Conservation (phyloP, 1,139 yeast genomes). For the Suhomyces bribrorum region DNA sequence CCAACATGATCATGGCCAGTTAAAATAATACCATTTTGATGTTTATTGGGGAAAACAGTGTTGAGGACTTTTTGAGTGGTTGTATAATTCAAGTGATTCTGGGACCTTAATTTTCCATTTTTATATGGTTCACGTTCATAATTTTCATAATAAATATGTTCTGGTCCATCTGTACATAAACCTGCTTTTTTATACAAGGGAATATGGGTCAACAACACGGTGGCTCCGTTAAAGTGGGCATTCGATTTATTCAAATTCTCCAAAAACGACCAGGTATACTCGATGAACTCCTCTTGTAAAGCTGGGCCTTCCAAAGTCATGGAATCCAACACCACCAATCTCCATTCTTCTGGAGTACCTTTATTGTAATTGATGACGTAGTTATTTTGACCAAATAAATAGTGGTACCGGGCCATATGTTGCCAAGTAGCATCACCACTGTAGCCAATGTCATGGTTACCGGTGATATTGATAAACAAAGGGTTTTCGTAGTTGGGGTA, state of each 20-base stretch:
- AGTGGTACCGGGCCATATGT: conserved; percentile 76
- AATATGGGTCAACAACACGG: conserved; percentile 83
- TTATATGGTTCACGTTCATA: conserved; percentile 64
- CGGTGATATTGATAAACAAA: conserved; percentile 77
- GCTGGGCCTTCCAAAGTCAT: conserved; percentile 90
- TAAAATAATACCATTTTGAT: conserved; percentile 71
- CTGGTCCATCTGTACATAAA: conserved; percentile 84
- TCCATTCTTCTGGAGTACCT: conserved; percentile 68
- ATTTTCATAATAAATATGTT: conserved; percentile 58
- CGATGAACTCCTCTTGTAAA: conserved; percentile 66
- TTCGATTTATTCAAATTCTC: conserved; percentile 52
- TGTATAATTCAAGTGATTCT: conserved; percentile 75
- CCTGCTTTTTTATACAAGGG: conserved; percentile 85
- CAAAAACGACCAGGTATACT: conserved; percentile 72
- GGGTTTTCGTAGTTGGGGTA: conserved; percentile 46
- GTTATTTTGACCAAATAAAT: conserved; percentile 80
- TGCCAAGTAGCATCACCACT: conserved; percentile 94
- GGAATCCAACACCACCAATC: conserved; percentile 83
- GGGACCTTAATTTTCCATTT: conserved; percentile 73
- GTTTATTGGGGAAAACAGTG: conserved; percentile 61
- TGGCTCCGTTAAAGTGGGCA: conserved; percentile 64
- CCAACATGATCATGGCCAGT: conserved; percentile 99
- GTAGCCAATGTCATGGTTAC: conserved; percentile 95
- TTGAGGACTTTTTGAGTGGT: conserved; percentile 67
- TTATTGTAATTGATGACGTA: conserved; percentile 70